Percentiles rank a stretch among this genome's conserved stretches.
These are phyloP conservation scores for Lobosporangium transversale DNA, from an alignment of 192 early-diverging fungal genomes.

Conservation along the genomic window DNA sequence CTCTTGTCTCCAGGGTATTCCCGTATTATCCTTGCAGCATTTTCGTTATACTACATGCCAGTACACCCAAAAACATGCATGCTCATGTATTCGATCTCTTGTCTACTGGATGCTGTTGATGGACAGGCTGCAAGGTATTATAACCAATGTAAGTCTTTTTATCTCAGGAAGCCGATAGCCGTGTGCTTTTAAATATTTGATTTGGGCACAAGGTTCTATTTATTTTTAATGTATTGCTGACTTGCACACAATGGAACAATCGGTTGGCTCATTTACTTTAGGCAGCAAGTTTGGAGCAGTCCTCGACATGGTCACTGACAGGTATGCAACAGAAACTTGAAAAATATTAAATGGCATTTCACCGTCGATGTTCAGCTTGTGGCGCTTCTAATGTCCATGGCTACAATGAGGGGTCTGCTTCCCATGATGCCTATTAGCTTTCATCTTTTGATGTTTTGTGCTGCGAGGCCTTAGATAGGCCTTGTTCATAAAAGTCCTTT, in stretches of 20 bases:
- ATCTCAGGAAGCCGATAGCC: too few relatives aligned
- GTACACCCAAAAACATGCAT: slow-evolving; percentile 77
- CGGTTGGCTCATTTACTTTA: slow-evolving; percentile 32
- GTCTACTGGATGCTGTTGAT: slow-evolving; percentile 93
- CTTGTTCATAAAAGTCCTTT: slow-evolving; percentile 1
- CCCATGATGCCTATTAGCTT: too few relatives aligned
- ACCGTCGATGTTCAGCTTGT: too few relatives aligned
- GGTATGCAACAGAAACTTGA: slow-evolving; percentile 55
- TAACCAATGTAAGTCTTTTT: slow-evolving; percentile 76
- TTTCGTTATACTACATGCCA: slow-evolving; percentile 83
- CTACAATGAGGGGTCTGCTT: too few relatives aligned
- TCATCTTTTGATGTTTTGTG: slow-evolving; percentile 20
- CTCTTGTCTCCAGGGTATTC: slow-evolving; percentile 77
- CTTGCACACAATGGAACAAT: not conserved
- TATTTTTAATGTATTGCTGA: not conserved
- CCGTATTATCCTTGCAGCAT: slow-evolving; percentile 80
- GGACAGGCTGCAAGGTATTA: slow-evolving; percentile 94
- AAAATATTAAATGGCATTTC: not conserved
- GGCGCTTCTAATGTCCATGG: too few relatives aligned
- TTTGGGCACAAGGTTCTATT: too few relatives aligned
- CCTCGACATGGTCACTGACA: slow-evolving; percentile 99
- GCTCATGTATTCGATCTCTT: slow-evolving; percentile 84
- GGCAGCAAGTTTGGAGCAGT: slow-evolving; percentile 95
- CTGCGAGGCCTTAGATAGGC: not conserved
- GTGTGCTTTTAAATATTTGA: too few relatives aligned